Conservation (phyloP, 2,329 filamentous ascomycete genomes). For the Colletotrichum lupini region DNA sequence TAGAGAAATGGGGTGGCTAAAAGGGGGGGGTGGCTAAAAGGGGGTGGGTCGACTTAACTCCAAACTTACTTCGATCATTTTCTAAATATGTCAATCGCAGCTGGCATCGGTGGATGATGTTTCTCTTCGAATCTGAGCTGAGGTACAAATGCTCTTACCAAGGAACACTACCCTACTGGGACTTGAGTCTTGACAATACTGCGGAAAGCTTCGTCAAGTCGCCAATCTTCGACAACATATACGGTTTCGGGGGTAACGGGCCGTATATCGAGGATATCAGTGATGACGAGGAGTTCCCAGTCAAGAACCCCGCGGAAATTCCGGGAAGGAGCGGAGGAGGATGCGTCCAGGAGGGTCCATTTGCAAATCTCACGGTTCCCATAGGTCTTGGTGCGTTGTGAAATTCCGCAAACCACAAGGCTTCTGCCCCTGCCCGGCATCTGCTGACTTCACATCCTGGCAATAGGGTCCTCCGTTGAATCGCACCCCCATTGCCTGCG, state of each 20-base stretch:
- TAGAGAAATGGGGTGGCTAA: too few species aligned
- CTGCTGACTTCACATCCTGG: neutral
- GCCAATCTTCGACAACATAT: slow-evolving; percentile 31
- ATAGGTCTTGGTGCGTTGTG: neutral
- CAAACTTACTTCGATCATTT: neutral
- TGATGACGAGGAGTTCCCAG: neutral
- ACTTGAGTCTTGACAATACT: slow-evolving; percentile 28
- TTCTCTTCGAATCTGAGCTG: slow-evolving; percentile 40
- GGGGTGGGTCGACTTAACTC: too few species aligned
- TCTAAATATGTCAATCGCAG: neutral
- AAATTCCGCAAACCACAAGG: neutral
- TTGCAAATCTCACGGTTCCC: neutral
- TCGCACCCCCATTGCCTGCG: neutral
- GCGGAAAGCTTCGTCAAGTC: slow-evolving; percentile 27
- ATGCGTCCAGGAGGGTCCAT: neutral
- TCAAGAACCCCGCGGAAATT: neutral
- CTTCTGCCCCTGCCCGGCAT: neutral
- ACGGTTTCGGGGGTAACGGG: slow-evolving; percentile 35
- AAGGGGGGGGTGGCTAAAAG: too few species aligned
- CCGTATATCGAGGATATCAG: neutral
- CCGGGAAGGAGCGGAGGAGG: neutral
- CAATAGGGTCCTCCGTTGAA: neutral
- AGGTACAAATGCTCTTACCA: slow-evolving; percentile 38
- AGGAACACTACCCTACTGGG: slow-evolving; percentile 41
- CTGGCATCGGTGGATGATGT: slow-evolving; percentile 30